Base-by-base conservation (phyloP, 768 basidiomycete genomes). In the Collybia sp. region DNA sequence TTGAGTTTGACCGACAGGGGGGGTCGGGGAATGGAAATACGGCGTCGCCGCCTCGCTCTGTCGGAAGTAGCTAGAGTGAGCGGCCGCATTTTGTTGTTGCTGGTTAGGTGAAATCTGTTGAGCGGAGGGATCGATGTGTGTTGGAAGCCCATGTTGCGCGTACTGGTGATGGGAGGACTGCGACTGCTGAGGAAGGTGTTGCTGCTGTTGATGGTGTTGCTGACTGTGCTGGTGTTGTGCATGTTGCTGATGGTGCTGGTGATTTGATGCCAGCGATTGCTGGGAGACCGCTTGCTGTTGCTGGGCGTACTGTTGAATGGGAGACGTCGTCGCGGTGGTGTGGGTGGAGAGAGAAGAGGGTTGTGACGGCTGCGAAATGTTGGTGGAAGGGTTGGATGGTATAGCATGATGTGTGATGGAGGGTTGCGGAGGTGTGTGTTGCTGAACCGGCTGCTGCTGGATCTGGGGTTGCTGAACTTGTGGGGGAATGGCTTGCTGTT, bases 21-120 rank as follows among this genome's bases (percentile, higher is more conserved):
- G 88, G 2, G 88, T 90, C 6, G 85, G 79, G 0, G 83, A 73
- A 57, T 90, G 85, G 74, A 86, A 88, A 63, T 88, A 89, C 4
- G 83, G 83, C 19, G 61, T 64, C 16, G 65, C 55, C 2, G 74
- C 61, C 6, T 88, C 83, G 10, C 73, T 72, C 56, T 85, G 84
- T 44, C 86, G 75, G 72, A 85, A 88, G 58, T 87, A 89, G 45
- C 59, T 77, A 5, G 79, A 73, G 48, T 78, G 75, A 1, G 64
- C 63, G n/a, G 64, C 59, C n/a, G 65, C 57, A 46, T 57, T 66
- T 40, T 68, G 67, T 45, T 77, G 79, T 48, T 69, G 73, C 45
- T 70, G 62, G 19, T 58, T 55, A 11, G 63, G 62, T 10, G 65
- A 54, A 41, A 72, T 64, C 30, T 64, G 51, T 39, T 69, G 72